A percentile compares a stretch with the other conserved stretches of the same genome.
Conservation (phyloP, 2,329 filamentous ascomycete species). For the Escovopsis sp. region DNA sequence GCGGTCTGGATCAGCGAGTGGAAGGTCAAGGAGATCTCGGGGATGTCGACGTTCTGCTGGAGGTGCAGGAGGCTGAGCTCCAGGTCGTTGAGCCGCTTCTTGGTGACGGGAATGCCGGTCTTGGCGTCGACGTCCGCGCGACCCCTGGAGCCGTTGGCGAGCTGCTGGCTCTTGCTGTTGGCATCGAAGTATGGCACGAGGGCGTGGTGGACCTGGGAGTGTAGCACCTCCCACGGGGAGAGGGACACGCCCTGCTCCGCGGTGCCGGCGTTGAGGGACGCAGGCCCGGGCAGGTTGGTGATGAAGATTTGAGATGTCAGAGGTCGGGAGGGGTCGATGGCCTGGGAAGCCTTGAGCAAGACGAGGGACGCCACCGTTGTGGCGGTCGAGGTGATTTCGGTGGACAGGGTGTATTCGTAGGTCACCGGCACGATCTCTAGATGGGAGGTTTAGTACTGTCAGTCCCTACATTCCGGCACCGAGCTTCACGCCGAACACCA, state of each 20-base stretch:
- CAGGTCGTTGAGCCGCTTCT: constrained; percentile 91
- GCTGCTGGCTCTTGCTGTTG: constrained; percentile 71
- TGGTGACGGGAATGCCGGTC: constrained; percentile 90
- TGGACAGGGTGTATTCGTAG: constrained; percentile 67
- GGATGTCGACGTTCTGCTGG: constrained; percentile 96
- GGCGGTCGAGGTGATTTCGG: constrained; percentile 65
- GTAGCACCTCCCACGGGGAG: constrained; percentile 83
- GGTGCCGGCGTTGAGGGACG: constrained; percentile 49
- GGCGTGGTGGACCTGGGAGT: constrained; percentile 81
- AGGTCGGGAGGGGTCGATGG: constrained; percentile 70
- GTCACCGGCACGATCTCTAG: constrained; percentile 24
- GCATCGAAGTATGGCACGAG: constrained; percentile 96
- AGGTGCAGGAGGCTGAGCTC: constrained; percentile 81
- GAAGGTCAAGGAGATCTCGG: constrained; percentile 73
- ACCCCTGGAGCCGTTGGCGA: constrained; percentile 48
- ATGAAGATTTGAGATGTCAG: constrained; percentile 83
- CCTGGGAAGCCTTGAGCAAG: constrained; percentile 76
- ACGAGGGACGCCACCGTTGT: constrained; percentile 78
- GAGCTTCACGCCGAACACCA: not conserved
- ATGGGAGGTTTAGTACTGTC: not conserved
- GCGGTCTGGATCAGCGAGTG: constrained; percentile 80
- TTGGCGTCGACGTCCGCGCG: constrained; percentile 79
- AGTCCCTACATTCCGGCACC: not conserved
- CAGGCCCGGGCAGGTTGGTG: constrained; percentile 76
- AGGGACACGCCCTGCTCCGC: constrained; percentile 57